Evolutionary conservation across 768 basidiomycete species (phyloP), one percentile per base, ranked within the genome.

Genomic region (Tremella yokohamensis): DNA sequence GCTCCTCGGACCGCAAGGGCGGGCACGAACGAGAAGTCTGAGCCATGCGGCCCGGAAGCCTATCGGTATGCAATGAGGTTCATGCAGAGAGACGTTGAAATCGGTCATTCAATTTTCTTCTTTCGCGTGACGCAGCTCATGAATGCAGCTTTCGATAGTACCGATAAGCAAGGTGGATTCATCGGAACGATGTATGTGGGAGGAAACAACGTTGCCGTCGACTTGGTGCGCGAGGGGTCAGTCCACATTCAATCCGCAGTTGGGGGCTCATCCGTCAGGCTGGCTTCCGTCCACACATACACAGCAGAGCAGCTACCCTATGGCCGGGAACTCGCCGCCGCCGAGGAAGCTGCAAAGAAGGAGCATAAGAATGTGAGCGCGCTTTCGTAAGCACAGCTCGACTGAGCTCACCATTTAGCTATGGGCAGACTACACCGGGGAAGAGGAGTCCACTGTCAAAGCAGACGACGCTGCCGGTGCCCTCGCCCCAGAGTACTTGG

Each of bases 131-230:
- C 8, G 42, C 4, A 15, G 42, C 42, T 49, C 8, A 26, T 24
- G 16, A 40, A 29, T 2, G 26, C 39, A 74, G 73, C 90, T 66
- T 85, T 97, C 47, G 90, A 94, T 58, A 82, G 83, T 15, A 84
- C 87, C 15, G 94, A 99, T 80, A 97, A 96, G 78, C 86, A 87
- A 3, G 94, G 94, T 39, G 96, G 96, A 2, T 97, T 94, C 77
- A 93, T 97, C 63, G 93, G 93, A 13, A 78, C 87, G 1, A 80
- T 98, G 54, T 93, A 87, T 76, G 56, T 88, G 65, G 87, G 88
- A 77, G 94, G 82, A 1, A 87, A 89, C 64, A 98, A 96, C 75
- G 87, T 82, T 40, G 96, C 92, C 1, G 80, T 92, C 39, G 77
- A 84, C n/a, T 82, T 99, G 22, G 84, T 86, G 19, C 83, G 82